A percentile compares a stretch with the other conserved stretches of the same genome.
Conservation (phyloP, 345 rosid species). For the Eucalyptus virginea region DNA sequence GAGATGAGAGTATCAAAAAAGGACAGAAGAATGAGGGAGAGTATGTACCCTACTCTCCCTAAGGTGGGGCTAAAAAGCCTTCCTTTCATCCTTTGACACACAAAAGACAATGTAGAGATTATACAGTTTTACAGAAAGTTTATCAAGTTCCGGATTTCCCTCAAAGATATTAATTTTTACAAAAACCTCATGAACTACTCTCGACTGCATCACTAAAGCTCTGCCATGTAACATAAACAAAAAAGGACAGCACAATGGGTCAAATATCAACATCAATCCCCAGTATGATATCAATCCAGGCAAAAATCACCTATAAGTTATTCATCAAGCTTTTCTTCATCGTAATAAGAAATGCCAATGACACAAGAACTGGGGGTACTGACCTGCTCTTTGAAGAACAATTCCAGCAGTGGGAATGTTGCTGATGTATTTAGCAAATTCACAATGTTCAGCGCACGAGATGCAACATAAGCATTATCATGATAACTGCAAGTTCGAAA, state of each 20-base stretch:
- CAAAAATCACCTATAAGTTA: not conserved
- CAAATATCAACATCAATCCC: not conserved
- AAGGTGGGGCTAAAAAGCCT: not conserved
- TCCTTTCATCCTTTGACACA: not conserved
- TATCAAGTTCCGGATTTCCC: not conserved
- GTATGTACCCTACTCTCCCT: not conserved
- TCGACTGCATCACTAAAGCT: not conserved
- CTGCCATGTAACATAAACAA: not conserved
- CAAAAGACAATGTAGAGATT: not conserved
- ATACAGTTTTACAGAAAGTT: not conserved
- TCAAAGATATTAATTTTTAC: not conserved
- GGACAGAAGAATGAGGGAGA: not conserved
- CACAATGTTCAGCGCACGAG: conserved; percentile 73
- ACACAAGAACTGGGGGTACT: not conserved
- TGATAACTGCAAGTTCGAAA: conserved; percentile 43
- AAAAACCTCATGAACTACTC: not conserved
- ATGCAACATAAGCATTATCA: conserved; percentile 68
- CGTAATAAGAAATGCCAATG: not conserved
- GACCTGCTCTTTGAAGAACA: conserved; percentile 77
- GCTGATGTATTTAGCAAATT: conserved; percentile 30
- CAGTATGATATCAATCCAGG: not conserved
- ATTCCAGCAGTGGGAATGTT: conserved; percentile 56
- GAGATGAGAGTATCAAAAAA: not conserved
- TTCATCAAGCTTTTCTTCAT: not conserved
- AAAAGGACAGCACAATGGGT: not conserved